Evolutionary conservation across 805 yeast genomes (phyloP), one percentile per base, ranked within the genome.

Genomic region (Wickerhamiella brachini): DNA sequence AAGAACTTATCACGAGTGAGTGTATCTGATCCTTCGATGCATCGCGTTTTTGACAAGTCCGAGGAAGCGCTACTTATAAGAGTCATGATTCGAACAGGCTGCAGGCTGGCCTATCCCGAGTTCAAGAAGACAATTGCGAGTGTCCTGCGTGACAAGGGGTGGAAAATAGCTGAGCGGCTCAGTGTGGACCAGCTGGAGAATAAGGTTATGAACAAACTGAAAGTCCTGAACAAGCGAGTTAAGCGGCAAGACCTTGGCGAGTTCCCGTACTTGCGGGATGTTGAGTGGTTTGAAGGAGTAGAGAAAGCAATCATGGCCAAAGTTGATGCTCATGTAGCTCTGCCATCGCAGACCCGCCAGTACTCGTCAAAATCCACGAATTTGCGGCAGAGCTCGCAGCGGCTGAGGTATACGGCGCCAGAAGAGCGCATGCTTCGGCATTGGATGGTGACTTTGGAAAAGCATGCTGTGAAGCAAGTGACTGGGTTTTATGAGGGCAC

Each of bases 361-460:
- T 37, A 15, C 20, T 22, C 46, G 23, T 24, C 46, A 5, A n/a
- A 17, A 7, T 44, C 46, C 4, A 44, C 29, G n/a, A 44, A 44
- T 15, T 18, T 44, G 20, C 46, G 46, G 17, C 46, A 15, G 37
- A 44, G 46, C 34, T 44, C 46, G 23, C 46, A 23, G 29, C 29
- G 46, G n/a, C 20, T 44, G 2, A 34, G 46, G 17, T 44, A 44
- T 23, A 7, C 46, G 20, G 18, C 23, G 17, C 37, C 46, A 3
- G 46, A 44, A 17, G 46, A 44, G 34, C 23, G 24, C 8, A 44
- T 44, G 46, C 24, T 44, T 3, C 46, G 46, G 21, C 46, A 44
- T 44, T 44, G 46, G 46, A 44, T 44, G 46, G 46, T 44, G 3
- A 44, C 34, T 24, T 24, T 44, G 29, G 24, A 22, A 20, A n/a